Conservation (phyloP, 805 yeast genomes). For the Tetrapisispora arboricola region DNA sequence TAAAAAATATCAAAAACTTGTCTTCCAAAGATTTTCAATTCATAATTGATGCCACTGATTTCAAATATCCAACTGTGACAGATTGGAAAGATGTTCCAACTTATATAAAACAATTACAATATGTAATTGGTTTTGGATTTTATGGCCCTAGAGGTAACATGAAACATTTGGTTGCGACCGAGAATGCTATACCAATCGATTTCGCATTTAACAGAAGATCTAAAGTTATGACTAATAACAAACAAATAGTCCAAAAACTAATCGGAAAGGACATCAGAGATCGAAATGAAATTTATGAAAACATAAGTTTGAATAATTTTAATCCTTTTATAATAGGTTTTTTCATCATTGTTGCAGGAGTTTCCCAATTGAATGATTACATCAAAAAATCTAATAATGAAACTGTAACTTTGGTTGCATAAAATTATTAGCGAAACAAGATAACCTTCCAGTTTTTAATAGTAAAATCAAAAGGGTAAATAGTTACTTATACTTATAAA, state of each 20-base stretch:
- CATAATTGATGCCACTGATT: conserved; percentile 21
- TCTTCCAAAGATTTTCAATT: conserved; percentile 9
- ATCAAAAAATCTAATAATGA: background rate
- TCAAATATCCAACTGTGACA: conserved; percentile 13
- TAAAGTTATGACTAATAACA: too few species aligned
- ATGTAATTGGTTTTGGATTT: conserved; percentile 56
- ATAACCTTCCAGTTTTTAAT: too few species aligned
- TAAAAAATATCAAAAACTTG: conserved; percentile 8
- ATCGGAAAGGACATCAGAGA: background rate
- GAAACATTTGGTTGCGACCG: conserved; percentile 25
- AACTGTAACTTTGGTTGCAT: background rate
- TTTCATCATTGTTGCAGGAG: background rate
- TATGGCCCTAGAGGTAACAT: conserved; percentile 61
- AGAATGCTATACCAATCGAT: background rate
- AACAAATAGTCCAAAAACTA: background rate
- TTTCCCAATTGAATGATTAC: background rate
- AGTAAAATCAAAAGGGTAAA: too few species aligned
- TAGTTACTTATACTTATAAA: too few species aligned
- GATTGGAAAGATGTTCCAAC: conserved; percentile 45
- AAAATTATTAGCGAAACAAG: too few species aligned
- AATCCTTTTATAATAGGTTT: background rate
- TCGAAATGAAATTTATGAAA: background rate
- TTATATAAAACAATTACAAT: conserved; percentile 46
- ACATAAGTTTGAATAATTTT: background rate
- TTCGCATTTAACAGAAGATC: background rate